Conservation (phyloP, 2,329 filamentous ascomycete species). For the Ophiostoma australiae region DNA sequence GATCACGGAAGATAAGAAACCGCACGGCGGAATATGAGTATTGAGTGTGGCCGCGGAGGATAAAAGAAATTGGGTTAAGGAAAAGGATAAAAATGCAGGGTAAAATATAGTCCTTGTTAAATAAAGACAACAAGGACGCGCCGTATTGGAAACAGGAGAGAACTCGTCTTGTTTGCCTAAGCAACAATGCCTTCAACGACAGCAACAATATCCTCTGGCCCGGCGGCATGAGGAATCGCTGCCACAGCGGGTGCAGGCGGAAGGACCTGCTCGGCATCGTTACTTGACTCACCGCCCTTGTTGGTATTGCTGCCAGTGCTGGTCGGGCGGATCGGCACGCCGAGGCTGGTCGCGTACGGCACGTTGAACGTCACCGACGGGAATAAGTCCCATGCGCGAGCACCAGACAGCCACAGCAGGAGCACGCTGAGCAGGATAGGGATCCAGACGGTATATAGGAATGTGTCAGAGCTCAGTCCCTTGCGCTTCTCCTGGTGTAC, state of each 20-base stretch:
- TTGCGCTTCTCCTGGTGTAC: constrained; percentile 60
- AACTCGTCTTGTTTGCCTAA: neutral
- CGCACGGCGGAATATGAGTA: neutral
- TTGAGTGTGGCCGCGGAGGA: neutral
- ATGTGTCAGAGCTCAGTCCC: constrained; percentile 58
- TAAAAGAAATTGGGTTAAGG: neutral
- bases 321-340: constrained; percentile 20
- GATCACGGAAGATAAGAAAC: neutral
- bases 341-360: constrained; percentile 27
- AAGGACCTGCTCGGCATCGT: constrained; percentile 15
- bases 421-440: constrained; percentile 28
- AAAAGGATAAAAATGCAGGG: neutral
- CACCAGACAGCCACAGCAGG: constrained; percentile 27
- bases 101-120: neutral
- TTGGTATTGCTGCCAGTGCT: neutral
- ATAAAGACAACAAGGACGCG: neutral
- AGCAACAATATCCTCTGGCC: constrained; percentile 15
- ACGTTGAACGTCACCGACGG: constrained; percentile 27
- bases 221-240: constrained; percentile 9
- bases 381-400: constrained; percentile 26
- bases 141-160: neutral
- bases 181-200: constrained; percentile 14
- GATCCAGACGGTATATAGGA: constrained; percentile 60
- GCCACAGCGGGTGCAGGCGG: constrained; percentile 18
- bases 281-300: constrained; percentile 1